Evolutionary conservation across 805 yeast species (phyloP).

Genomic region (Candida bentonensis): DNA sequence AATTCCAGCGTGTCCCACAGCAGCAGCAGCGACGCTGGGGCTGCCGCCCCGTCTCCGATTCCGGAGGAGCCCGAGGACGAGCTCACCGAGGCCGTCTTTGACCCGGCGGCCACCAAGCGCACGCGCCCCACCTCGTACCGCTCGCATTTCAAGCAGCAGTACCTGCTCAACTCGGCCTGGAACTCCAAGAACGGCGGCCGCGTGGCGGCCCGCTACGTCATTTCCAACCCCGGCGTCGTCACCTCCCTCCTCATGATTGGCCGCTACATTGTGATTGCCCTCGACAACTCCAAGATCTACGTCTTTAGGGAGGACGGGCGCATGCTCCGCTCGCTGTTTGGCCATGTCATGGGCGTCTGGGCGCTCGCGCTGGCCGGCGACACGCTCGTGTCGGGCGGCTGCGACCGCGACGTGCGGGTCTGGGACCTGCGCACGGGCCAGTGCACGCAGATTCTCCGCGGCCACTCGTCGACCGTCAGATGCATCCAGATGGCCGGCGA

Average conservation of each 20-base stretch:
- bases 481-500: conserved; percentile 70
- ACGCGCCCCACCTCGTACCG: conserved; percentile 23
- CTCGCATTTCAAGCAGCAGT: conserved; percentile 26
- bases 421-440: conserved; percentile 88
- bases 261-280: conserved; percentile 26
- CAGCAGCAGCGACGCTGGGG: conserved; percentile 5
- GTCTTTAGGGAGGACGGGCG: conserved; percentile 27
- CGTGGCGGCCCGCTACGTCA: conserved; percentile 25
- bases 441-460: conserved; percentile 75
- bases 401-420: conserved; percentile 89
- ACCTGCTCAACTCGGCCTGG: conserved; percentile 27
- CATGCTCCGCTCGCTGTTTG: conserved; percentile 75
- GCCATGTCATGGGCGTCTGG: conserved; percentile 98
- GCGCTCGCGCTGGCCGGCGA: conserved; percentile 85
- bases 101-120: conserved; percentile 19
- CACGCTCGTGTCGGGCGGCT: conserved; percentile 85
- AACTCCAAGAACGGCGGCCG: conserved; percentile 21
- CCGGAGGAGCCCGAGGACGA: conserved; percentile 3
- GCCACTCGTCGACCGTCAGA: conserved; percentile 86
- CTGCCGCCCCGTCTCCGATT: conserved; percentile 6
- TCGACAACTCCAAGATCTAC: conserved; percentile 30
- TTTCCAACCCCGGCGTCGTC: conserved; percentile 23
- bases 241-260: conserved; percentile 24
- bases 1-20: not conserved
- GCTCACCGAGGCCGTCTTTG: conserved; percentile 19